A percentile compares a stretch with the other conserved stretches of the same genome.
Conservation (phyloP, 176 grass and related monocot genomes). For the Oryza glaberrima region DNA sequence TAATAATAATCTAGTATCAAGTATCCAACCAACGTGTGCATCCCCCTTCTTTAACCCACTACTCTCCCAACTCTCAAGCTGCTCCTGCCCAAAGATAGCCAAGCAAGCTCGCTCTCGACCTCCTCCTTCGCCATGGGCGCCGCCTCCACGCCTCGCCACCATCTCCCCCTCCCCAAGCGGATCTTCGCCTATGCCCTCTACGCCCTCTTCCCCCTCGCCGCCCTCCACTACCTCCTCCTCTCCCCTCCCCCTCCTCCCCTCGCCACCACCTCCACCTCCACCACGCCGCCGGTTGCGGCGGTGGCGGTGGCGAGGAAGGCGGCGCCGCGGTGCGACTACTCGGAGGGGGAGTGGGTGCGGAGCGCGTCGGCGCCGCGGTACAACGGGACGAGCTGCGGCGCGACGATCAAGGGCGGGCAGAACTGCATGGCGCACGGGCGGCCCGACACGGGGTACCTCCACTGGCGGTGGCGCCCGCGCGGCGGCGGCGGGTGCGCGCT, state of each 20-base stretch:
- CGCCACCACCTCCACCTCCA: neutral
- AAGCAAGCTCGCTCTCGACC: too few relatives aligned
- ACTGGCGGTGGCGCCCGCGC: constrained; percentile 74
- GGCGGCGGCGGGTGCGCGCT: constrained; percentile 41
- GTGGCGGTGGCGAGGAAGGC: neutral
- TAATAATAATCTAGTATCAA: too few relatives aligned
- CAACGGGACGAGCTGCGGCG: constrained; percentile 66
- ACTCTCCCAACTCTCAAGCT: too few relatives aligned
- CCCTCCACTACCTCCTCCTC: constrained; percentile 50
- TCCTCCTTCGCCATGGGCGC: neutral
- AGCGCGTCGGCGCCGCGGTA: constrained; percentile 46
- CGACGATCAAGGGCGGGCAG: constrained; percentile 72
- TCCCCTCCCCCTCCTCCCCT: constrained; percentile 21
- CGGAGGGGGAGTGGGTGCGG: constrained; percentile 62
- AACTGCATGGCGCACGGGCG: constrained; percentile 74
- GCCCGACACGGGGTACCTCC: constrained; percentile 63
- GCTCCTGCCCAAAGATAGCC: too few relatives aligned
- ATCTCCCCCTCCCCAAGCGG: constrained; percentile 31
- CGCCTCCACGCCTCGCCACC: constrained; percentile 20
- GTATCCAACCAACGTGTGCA: too few relatives aligned
- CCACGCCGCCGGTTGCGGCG: neutral
- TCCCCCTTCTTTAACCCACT: too few relatives aligned
- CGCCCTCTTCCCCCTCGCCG: constrained; percentile 41
- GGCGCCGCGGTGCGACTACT: constrained; percentile 51
- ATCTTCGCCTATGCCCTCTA: constrained; percentile 41